phyloP scores from a whole-genome alignment of 2,329 filamentous ascomycete genomes.

The Coniochaeta ligniaria region DNA sequence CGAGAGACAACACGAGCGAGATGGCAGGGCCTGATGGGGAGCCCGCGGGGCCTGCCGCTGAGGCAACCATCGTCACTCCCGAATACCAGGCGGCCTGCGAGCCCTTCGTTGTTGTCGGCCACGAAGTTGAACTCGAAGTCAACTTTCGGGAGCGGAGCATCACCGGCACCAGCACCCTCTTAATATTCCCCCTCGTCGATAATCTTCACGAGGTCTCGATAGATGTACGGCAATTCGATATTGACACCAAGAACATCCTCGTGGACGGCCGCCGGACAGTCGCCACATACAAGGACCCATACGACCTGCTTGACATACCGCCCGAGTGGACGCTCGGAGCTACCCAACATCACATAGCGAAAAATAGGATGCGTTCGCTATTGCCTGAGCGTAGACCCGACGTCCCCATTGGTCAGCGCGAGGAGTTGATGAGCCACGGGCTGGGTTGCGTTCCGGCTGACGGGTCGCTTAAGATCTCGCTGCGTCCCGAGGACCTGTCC shows the following conservation, averaged over 20 bases:
- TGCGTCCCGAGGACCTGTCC: constrained; percentile 28
- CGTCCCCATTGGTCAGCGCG: constrained; percentile 47
- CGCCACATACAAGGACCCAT: constrained; percentile 55
- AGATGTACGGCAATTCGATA: constrained; percentile 55
- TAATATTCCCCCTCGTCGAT: constrained; percentile 57
- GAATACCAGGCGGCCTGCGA: constrained; percentile 15
- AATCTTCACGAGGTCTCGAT: constrained; percentile 52
- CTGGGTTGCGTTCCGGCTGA: constrained; percentile 50
- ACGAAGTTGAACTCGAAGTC: constrained; percentile 84
- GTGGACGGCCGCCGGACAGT: constrained; percentile 38
- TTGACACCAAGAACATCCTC: constrained; percentile 46
- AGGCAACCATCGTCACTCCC: constrained; percentile 3
- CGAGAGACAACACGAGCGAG: not conserved
- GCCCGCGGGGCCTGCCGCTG: constrained; percentile 2
- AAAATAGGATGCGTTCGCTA: constrained; percentile 55
- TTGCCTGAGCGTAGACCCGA: constrained; percentile 44
- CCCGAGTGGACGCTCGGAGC: constrained; percentile 55
- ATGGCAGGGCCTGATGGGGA: not conserved
- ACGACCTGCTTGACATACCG: constrained; percentile 56
- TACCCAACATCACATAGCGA: constrained; percentile 68
- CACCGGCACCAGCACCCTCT: constrained; percentile 74
- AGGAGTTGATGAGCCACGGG: constrained; percentile 20
- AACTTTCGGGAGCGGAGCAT: constrained; percentile 72
- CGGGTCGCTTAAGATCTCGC: constrained; percentile 36
- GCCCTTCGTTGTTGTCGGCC: constrained; percentile 59